phyloP scores from a whole-genome alignment of 1,284 basidiomycete genomes.

The Ceratobasidium sp. region DNA sequence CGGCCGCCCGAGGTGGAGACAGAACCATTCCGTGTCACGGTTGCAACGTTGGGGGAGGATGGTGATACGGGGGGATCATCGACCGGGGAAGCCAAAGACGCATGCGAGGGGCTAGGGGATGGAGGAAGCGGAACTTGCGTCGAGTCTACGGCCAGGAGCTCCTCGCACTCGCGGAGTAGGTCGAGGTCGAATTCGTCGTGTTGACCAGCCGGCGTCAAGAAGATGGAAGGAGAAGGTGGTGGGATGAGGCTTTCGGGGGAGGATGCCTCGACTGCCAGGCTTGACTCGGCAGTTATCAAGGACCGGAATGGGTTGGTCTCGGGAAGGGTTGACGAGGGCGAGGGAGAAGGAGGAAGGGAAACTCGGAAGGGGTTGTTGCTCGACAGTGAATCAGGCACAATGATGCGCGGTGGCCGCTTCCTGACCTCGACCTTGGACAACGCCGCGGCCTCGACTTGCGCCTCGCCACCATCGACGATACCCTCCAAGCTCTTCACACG shows the following conservation, averaged over 20 bases:
- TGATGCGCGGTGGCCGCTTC: slow-evolving; percentile 23
- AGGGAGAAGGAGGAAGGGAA: slow-evolving; percentile 34
- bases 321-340: slow-evolving; percentile 7
- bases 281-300: neutral
- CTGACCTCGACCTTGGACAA: slow-evolving; percentile 23
- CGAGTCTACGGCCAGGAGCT: slow-evolving; percentile 19
- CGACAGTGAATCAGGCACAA: slow-evolving; percentile 21
- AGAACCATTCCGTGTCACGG: slow-evolving; percentile 10
- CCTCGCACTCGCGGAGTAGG: neutral
- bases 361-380: slow-evolving; percentile 39
- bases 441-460: neutral
- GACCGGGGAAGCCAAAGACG: neutral
- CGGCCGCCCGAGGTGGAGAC: slow-evolving; percentile 32
- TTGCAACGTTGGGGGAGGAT: slow-evolving; percentile 5
- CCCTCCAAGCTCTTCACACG: slow-evolving; percentile 4
- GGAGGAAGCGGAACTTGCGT: slow-evolving; percentile 36
- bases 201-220: slow-evolving; percentile 31
- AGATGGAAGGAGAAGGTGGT: slow-evolving; percentile 35
- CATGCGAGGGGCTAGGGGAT: slow-evolving; percentile 22
- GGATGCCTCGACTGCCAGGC: neutral
- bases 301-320: slow-evolving; percentile 25
- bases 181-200: neutral
- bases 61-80: neutral
- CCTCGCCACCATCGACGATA: neutral
- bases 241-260: slow-evolving; percentile 10